A percentile compares a stretch with the other conserved stretches of the same genome.
Evolutionary conservation across 2,329 filamentous ascomycete genomes (phyloP).

Genomic region (Massarina eburnea): DNA sequence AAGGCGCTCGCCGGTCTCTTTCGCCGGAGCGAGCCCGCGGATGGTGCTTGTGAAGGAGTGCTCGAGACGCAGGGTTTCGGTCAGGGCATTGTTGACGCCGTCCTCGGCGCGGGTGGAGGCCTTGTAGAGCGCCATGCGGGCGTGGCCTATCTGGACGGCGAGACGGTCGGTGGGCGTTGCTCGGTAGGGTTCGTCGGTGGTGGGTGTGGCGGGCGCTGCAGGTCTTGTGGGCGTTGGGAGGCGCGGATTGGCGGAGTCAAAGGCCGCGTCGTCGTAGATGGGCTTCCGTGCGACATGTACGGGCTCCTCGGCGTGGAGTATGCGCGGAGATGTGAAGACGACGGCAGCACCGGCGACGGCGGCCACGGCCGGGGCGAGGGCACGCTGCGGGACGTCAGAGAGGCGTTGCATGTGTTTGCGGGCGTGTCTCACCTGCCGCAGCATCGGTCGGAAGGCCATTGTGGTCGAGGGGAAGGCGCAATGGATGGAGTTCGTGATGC

Average conservation of each 20-base stretch:
- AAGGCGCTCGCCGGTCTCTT: constrained; percentile 82
- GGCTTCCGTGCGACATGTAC: too few species aligned
- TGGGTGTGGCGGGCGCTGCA: constrained; percentile 36
- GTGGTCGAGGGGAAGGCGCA: constrained; percentile 31
- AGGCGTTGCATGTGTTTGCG: not conserved
- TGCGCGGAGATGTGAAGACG: constrained; percentile 50
- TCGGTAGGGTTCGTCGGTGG: constrained; percentile 31
- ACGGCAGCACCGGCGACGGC: constrained; percentile 48
- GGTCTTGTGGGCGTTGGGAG: constrained; percentile 34
- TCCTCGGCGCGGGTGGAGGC: constrained; percentile 76
- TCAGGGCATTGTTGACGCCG: constrained; percentile 78
- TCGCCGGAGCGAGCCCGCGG: constrained; percentile 82
- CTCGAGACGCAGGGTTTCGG: constrained; percentile 80
- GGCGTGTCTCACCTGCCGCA: constrained; percentile 52
- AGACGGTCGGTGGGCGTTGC: constrained; percentile 89
- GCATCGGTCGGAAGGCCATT: constrained; percentile 57
- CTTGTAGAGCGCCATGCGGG: constrained; percentile 76
- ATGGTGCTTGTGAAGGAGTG: constrained; percentile 87
- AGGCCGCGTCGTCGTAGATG: constrained; percentile 72
- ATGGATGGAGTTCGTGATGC: constrained; percentile 33
- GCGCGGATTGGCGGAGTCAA: constrained; percentile 41
- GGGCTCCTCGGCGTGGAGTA: constrained; percentile 52
- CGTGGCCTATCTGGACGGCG: constrained; percentile 76
- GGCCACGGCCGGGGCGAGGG: constrained; percentile 50
- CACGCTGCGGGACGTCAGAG: constrained; percentile 45